Conservation (phyloP, 108 stramenopile species). For the Cyclotella sp. region DNA sequence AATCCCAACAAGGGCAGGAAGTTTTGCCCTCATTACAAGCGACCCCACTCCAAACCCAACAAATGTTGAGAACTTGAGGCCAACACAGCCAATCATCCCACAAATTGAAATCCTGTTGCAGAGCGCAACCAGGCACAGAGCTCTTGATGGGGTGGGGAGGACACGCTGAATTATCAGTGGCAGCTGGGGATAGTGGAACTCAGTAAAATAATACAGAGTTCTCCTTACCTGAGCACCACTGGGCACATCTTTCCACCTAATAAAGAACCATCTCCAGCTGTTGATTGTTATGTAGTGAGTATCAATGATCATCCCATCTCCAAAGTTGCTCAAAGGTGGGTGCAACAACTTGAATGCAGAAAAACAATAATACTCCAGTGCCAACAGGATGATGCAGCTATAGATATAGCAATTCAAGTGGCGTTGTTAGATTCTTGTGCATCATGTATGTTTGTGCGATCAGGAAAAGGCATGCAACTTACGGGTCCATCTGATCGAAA, state of each 20-base stretch:
- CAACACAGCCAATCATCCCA: constrained; percentile 1
- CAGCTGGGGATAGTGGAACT: constrained; percentile 12
- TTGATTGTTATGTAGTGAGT: constrained; percentile 1
- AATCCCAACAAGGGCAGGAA: background rate
- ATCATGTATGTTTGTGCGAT: no score
- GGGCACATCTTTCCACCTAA: background rate
- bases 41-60: constrained; percentile 17
- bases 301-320: background rate
- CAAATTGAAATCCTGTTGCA: background rate
- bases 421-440: constrained; percentile 21
- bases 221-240: background rate
- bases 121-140: background rate
- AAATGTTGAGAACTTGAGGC: constrained; percentile 26
- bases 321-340: constrained; percentile 6
- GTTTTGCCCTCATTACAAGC: constrained; percentile 13
- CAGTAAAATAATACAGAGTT: constrained; percentile 22
- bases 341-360: background rate
- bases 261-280: background rate
- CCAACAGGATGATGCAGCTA: background rate
- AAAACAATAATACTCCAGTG: background rate
- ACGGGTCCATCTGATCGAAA: background rate
- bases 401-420: background rate
- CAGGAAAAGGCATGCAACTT: no score
- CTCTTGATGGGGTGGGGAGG: constrained; percentile 12
- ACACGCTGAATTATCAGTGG: constrained; percentile 16